A percentile compares a stretch with the other conserved stretches of the same genome.
These are phyloP conservation scores for Rhododendron kiyosumense DNA, from an alignment of 148 eudicot species.

Conservation along the genomic window DNA sequence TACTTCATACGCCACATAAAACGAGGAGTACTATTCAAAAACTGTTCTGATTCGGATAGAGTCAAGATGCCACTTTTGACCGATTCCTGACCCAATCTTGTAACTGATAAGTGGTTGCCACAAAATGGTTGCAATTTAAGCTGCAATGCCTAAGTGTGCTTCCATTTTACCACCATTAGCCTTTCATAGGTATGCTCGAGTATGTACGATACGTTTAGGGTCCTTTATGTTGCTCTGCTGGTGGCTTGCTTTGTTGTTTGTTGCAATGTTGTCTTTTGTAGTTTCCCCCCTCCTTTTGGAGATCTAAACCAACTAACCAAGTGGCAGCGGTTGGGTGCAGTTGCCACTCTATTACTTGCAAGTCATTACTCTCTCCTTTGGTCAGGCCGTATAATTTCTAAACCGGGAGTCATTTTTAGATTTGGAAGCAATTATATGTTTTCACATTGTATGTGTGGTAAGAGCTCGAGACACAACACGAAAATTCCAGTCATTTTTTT, in stretches of 20 bases:
- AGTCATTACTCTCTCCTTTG: not conserved
- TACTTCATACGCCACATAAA: not conserved
- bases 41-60: not conserved
- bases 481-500: not conserved
- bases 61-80: not conserved
- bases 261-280: not conserved
- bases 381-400: not conserved
- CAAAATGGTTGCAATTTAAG: not conserved
- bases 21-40: no score
- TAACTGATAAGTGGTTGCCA: not conserved
- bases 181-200: not conserved
- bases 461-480: not conserved
- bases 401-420: not conserved
- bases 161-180: not conserved
- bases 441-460: not conserved
- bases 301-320: not conserved
- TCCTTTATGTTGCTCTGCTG: not conserved
- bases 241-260: not conserved
- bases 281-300: not conserved
- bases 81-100: no score
- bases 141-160: not conserved
- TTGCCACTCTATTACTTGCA: not conserved
- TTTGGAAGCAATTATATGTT: not conserved
- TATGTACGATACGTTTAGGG: not conserved
- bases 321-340: not conserved